A percentile compares a stretch with the other conserved stretches of the same genome.
These are phyloP conservation scores for Fremontodendron californicum DNA, from an alignment of 345 rosid species.

Conservation along the genomic window DNA sequence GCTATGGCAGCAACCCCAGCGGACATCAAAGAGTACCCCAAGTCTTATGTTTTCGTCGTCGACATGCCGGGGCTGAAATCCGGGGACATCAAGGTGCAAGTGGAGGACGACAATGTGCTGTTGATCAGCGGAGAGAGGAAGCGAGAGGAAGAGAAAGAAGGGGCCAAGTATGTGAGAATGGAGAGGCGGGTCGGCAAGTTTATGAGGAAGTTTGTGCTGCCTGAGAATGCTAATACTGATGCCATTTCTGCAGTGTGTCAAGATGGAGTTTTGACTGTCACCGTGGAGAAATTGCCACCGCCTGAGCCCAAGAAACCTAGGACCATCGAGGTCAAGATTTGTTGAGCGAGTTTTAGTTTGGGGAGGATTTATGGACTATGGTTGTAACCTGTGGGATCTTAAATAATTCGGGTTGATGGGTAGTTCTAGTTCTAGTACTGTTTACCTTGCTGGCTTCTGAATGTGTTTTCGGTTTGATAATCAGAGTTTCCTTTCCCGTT, in stretches of 20 bases:
- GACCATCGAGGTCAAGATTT: conserved; percentile 50
- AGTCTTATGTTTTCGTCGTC: conserved; percentile 43
- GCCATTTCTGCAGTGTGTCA: conserved; percentile 39
- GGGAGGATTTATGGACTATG: neutral
- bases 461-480: neutral
- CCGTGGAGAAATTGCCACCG: conserved; percentile 54
- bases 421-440: neutral
- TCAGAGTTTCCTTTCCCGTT: neutral
- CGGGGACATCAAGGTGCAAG: conserved; percentile 54
- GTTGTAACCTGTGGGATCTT: neutral
- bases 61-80: conserved; percentile 64
- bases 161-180: conserved; percentile 53
- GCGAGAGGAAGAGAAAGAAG: conserved; percentile 49
- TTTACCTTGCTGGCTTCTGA: neutral
- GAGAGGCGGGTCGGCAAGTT: conserved; percentile 59
- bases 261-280: conserved; percentile 59
- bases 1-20: conserved; percentile 63
- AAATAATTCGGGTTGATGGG: neutral
- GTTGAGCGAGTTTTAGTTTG: conserved; percentile 14
- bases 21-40: conserved; percentile 41
- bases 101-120: conserved; percentile 54
- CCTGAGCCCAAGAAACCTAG: conserved; percentile 59
- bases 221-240: conserved; percentile 52
- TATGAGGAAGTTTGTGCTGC: conserved; percentile 53
- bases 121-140: conserved; percentile 55